phyloP scores from a whole-genome alignment of 1,139 yeast genomes.

The Yamadazyma spencermartinsiae region DNA sequence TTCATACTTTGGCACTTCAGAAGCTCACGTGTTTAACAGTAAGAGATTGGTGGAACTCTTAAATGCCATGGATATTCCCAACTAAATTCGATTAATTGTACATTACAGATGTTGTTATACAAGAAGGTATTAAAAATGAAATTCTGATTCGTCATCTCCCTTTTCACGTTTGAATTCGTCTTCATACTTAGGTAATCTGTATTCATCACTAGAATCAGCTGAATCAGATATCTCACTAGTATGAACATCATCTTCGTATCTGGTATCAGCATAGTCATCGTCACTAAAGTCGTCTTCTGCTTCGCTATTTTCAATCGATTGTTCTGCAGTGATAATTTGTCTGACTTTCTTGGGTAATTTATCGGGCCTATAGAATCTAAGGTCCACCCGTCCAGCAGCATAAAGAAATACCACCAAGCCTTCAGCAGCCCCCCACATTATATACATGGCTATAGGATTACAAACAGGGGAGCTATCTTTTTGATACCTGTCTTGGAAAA shows the following conservation, averaged over 20 bases:
- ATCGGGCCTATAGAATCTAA: conserved; percentile 80
- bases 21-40: conserved; percentile 41
- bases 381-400: conserved; percentile 64
- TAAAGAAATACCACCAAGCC: conserved; percentile 54
- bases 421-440: conserved; percentile 65
- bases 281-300: conserved; percentile 15
- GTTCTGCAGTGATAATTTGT: conserved; percentile 45
- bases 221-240: conserved; percentile 15
- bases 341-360: conserved; percentile 42
- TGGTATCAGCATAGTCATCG: conserved; percentile 13
- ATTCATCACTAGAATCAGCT: conserved; percentile 11
- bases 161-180: conserved; percentile 12
- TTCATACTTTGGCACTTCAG: conserved; percentile 43
- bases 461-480: conserved; percentile 23
- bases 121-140: conserved; percentile 16
- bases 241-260: conserved; percentile 15
- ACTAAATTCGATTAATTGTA: not conserved
- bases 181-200: conserved; percentile 17
- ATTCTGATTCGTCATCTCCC: conserved; percentile 20
- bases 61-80: conserved; percentile 18
- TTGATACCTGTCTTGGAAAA: conserved; percentile 41
- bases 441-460: conserved; percentile 60
- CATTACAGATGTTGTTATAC: not conserved
- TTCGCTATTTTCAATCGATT: conserved; percentile 20
- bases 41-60: conserved; percentile 43